A percentile compares a stretch with the other conserved stretches of the same genome.
Conservation (phyloP, 257 asterid genomes). For the Jacaranda mimosifolia region DNA sequence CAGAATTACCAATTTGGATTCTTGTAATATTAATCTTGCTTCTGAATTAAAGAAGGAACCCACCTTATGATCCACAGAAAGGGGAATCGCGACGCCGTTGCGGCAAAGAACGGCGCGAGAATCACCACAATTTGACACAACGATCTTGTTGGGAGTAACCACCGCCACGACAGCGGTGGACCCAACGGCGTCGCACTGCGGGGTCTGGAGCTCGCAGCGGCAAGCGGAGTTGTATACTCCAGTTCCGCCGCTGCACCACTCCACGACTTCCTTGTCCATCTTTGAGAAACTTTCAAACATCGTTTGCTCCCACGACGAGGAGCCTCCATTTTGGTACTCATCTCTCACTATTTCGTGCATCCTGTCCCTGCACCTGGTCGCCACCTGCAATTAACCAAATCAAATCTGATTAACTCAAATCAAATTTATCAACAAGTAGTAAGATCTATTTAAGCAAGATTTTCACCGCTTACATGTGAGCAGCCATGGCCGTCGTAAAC, state of each 20-base stretch:
- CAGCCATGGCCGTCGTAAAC: constrained; percentile 99
- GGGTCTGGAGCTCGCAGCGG: constrained; percentile 87
- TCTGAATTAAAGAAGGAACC: neutral
- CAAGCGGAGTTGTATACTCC: constrained; percentile 52
- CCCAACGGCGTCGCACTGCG: constrained; percentile 96
- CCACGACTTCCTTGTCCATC: constrained; percentile 82
- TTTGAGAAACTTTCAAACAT: constrained; percentile 66
- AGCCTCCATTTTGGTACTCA: constrained; percentile 53
- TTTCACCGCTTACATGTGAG: constrained; percentile 71
- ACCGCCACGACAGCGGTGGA: constrained; percentile 94
- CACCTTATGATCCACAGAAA: constrained; percentile 93
- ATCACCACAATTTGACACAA: constrained; percentile 93
- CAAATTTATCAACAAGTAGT: neutral
- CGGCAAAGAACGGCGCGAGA: constrained; percentile 97
- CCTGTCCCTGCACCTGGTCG: constrained; percentile 77
- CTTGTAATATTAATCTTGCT: neutral
- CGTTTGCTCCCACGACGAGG: constrained; percentile 63
- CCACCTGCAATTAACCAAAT: constrained; percentile 62
- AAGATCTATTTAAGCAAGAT: neutral
- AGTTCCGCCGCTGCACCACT: constrained; percentile 42
- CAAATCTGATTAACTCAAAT: constrained; percentile 12
- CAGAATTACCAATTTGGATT: neutral
- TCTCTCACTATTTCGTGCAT: constrained; percentile 88
- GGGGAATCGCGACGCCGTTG: constrained; percentile 82
- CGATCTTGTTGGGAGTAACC: constrained; percentile 72